Conservation (phyloP, 495 filamentous ascomycete genomes). For the Immersiella caudata region DNA sequence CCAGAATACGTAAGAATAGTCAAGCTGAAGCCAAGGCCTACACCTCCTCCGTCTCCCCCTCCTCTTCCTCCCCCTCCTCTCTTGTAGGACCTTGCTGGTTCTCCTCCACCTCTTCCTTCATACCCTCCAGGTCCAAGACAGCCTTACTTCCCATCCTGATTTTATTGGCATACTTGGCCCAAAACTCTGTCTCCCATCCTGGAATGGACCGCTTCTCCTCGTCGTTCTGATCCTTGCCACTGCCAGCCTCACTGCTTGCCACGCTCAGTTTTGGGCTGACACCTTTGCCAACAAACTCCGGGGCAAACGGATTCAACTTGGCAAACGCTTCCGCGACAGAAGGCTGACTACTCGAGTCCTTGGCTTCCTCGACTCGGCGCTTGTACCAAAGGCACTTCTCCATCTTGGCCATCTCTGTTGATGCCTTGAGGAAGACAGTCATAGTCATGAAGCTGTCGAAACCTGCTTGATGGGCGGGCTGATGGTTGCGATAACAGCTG, state of each 20-base stretch:
- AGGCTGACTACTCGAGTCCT: background rate
- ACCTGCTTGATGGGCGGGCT: conserved; percentile 66
- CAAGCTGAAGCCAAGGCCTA: no score
- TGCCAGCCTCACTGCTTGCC: background rate
- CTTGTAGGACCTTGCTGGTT: background rate
- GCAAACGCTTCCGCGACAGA: background rate
- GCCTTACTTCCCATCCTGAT: conserved; percentile 12
- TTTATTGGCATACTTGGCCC: conserved; percentile 25
- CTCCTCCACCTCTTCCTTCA: background rate
- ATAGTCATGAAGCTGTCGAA: conserved; percentile 75
- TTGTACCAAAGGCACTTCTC: background rate
- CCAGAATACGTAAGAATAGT: no score
- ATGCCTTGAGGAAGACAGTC: conserved; percentile 63
- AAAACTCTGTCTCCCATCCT: conserved; percentile 18
- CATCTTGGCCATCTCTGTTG: conserved; percentile 23
- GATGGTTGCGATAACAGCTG: conserved; percentile 1
- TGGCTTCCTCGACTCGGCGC: background rate
- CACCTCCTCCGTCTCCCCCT: no score
- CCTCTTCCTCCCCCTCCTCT: no score
- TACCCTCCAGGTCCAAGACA: background rate
- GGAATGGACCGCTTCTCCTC: background rate
- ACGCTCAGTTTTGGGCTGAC: background rate
- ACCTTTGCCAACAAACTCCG: background rate
- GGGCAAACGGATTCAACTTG: background rate
- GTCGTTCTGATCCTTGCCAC: background rate